Conservation (phyloP, 2,329 filamentous ascomycete species). For the Fusarium protoensiforme region DNA sequence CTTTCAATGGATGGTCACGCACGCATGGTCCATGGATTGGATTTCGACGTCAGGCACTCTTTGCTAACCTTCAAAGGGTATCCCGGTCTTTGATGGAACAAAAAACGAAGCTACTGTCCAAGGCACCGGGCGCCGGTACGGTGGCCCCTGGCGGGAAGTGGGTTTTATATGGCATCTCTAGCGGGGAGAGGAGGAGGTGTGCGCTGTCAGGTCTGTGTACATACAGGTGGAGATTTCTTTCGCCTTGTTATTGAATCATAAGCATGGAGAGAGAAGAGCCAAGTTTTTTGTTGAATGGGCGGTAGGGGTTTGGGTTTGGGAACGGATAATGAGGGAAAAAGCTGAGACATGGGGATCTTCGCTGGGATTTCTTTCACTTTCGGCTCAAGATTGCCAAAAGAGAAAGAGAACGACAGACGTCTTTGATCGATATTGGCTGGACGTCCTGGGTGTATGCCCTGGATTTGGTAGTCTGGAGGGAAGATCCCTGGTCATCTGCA, state of each 20-base stretch:
- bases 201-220: conserved; percentile 21
- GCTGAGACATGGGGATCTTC: background rate
- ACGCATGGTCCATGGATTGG: background rate
- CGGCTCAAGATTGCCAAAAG: background rate
- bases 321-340: background rate
- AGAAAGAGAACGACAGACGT: background rate
- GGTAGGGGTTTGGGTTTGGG: background rate
- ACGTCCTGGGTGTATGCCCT: conserved; percentile 6
- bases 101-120: background rate
- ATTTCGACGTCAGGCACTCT: background rate
- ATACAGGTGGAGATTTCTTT: conserved; percentile 4
- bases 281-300: background rate
- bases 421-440: conserved; percentile 6
- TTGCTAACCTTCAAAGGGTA: conserved; percentile 6
- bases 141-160: conserved; percentile 25
- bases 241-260: conserved; percentile 1
- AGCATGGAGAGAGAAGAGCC: background rate
- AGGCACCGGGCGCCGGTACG: conserved; percentile 10
- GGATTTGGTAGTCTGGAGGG: conserved; percentile 12
- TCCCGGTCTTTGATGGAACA: conserved; percentile 6
- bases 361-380: background rate
- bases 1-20: background rate
- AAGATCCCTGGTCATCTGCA: conserved; percentile 16
- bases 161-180: conserved; percentile 6
- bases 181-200: conserved; percentile 13